Conservation (phyloP, 2,329 filamentous ascomycete species). For the Paecilomyces sp. region DNA sequence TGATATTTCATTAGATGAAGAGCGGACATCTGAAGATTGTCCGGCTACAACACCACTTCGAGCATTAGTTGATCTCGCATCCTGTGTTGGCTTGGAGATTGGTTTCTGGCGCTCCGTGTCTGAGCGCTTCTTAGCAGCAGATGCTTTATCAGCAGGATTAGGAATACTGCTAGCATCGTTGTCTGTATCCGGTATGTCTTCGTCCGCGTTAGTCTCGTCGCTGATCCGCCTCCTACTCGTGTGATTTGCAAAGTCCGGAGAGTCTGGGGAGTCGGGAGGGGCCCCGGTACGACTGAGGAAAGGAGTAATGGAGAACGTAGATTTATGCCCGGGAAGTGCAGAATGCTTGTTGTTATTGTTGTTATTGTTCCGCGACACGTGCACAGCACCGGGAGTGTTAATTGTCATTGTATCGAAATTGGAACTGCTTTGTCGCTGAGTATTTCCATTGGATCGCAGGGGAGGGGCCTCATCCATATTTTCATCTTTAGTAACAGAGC, state of each 20-base stretch:
- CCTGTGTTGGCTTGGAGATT: neutral
- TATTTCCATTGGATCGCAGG: constrained; percentile 34
- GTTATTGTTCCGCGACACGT: constrained; percentile 49
- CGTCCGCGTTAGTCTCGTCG: neutral
- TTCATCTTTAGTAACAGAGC: constrained; percentile 24
- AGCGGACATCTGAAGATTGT: constrained; percentile 23
- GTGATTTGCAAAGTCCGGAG: constrained; percentile 20
- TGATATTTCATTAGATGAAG: constrained; percentile 11
- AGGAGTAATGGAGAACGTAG: constrained; percentile 86
- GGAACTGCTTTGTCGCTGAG: constrained; percentile 24
- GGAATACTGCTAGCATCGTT: neutral
- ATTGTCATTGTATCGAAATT: constrained; percentile 39
- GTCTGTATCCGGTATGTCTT: neutral
- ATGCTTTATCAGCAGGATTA: neutral
- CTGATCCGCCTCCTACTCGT: constrained; percentile 13
- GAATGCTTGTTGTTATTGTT: constrained; percentile 52
- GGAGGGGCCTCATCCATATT: constrained; percentile 23
- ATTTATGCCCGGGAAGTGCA: constrained; percentile 71
- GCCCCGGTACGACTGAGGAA: constrained; percentile 73
- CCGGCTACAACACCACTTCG: constrained; percentile 6
- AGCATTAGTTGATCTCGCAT: neutral
- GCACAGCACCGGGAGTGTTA: constrained; percentile 44
- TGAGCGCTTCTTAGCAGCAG: neutral
- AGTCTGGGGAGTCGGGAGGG: constrained; percentile 33
- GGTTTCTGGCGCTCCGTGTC: neutral